phyloP scores from a whole-genome alignment of 768 basidiomycete genomes.

The Peribolospora baueri region DNA sequence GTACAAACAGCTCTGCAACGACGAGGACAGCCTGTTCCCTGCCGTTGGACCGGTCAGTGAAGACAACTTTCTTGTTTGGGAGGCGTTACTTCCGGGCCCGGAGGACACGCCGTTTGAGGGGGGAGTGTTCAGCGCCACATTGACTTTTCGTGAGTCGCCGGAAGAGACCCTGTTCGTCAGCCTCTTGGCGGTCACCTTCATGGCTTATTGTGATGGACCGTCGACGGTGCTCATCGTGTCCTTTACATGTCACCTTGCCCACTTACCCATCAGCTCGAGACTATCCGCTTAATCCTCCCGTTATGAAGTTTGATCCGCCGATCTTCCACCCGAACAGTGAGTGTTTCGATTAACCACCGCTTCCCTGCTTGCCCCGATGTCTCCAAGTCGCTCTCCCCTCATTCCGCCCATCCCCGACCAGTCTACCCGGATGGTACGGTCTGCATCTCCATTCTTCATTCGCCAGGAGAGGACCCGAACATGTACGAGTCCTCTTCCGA shows the following conservation, averaged over 20 bases:
- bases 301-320: constrained; percentile 95
- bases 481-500: constrained; percentile 91
- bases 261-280: constrained; percentile 25
- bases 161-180: constrained; percentile 4
- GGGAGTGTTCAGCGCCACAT: constrained; percentile 71
- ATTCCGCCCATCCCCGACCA: constrained; percentile 17
- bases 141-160: constrained; percentile 53
- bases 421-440: constrained; percentile 92
- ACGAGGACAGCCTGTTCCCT: constrained; percentile 72
- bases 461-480: constrained; percentile 35
- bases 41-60: constrained; percentile 30
- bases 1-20: constrained; percentile 20
- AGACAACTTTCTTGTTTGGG: constrained; percentile 99
- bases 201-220: no score
- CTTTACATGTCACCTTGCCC: constrained; percentile 29
- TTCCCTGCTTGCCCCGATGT: not conserved
- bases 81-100: constrained; percentile 52
- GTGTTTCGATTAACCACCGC: constrained; percentile 14
- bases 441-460: constrained; percentile 90
- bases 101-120: constrained; percentile 35
- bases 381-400: not conserved
- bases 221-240: not conserved
- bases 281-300: constrained; percentile 95
- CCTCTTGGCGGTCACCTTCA: constrained; percentile 3
- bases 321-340: constrained; percentile 91